Evolutionary conservation across 768 basidiomycete genomes (phyloP).

Genomic region (Amanita polypyramis): DNA sequence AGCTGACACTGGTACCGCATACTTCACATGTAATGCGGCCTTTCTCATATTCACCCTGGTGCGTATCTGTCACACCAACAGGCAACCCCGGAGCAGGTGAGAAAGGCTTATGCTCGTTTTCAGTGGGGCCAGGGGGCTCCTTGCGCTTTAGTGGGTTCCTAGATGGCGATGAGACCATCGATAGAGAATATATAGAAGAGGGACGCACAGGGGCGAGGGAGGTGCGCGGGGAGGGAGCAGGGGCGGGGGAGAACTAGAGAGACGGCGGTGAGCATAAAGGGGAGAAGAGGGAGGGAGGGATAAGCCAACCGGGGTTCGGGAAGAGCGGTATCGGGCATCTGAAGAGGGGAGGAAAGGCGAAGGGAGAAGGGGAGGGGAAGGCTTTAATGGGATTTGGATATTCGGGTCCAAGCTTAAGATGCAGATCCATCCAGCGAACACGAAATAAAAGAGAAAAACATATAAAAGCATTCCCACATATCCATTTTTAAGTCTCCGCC

Average conservation of each 20-base stretch:
- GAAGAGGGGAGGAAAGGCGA: not conserved
- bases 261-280: not conserved
- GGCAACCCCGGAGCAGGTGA: constrained; percentile 2
- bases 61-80: constrained; percentile 3
- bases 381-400: constrained; percentile 4
- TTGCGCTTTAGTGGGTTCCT: constrained; percentile 6
- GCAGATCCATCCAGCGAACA: constrained; percentile 2
- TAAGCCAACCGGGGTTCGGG: too few species aligned
- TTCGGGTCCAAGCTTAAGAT: constrained; percentile 3
- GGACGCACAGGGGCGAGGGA: not conserved
- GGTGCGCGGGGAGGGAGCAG: not conserved
- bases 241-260: not conserved
- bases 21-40: constrained; percentile 45
- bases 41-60: constrained; percentile 7
- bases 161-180: not conserved
- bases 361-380: not conserved
- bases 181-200: not conserved
- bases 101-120: constrained; percentile 3
- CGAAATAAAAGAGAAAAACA: constrained; percentile 3
- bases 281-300: not conserved
- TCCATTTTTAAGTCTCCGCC: constrained; percentile 2
- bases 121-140: not conserved
- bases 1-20: constrained; percentile 52
- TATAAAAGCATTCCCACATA: constrained; percentile 1
- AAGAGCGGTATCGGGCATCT: too few species aligned